These are phyloP conservation scores for Trichoderma guizhouense DNA, from an alignment of 2,329 filamentous ascomycete species.

Conservation along the genomic window DNA sequence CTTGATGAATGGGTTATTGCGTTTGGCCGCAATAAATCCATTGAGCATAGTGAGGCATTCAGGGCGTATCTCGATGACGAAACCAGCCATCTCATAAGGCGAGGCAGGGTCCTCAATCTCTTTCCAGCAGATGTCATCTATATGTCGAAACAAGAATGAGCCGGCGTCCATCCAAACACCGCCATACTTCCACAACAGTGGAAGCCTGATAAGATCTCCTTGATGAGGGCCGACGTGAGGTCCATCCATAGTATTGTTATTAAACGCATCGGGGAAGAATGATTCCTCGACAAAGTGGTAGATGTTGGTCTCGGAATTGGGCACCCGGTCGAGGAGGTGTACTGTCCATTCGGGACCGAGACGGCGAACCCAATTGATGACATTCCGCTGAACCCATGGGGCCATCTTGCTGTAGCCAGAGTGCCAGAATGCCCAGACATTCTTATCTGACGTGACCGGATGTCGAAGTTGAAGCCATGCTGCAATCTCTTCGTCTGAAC, in stretches of 20 bases:
- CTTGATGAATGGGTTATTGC: slow-evolving; percentile 42
- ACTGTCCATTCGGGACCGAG: slow-evolving; percentile 37
- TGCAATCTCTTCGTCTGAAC: slow-evolving; percentile 32
- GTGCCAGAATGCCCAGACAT: slow-evolving; percentile 45
- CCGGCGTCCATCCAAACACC: slow-evolving; percentile 45
- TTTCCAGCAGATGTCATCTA: slow-evolving; percentile 44
- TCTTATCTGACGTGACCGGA: slow-evolving; percentile 37
- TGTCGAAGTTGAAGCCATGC: slow-evolving; percentile 28
- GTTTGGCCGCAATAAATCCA: slow-evolving; percentile 42
- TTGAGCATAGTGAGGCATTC: slow-evolving; percentile 32
- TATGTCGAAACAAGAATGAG: slow-evolving; percentile 38
- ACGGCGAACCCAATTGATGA: slow-evolving; percentile 38
- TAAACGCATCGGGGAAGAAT: slow-evolving; percentile 40
- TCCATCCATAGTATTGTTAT: slow-evolving; percentile 43
- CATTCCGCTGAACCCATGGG: slow-evolving; percentile 35
- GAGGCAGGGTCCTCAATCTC: slow-evolving; percentile 34
- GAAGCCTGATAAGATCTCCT: slow-evolving; percentile 45
- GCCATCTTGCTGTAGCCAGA: slow-evolving; percentile 32
- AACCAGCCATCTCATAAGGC: slow-evolving; percentile 30
- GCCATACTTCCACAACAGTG: slow-evolving; percentile 39
- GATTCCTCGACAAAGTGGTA: slow-evolving; percentile 34
- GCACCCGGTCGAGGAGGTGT: slow-evolving; percentile 37
- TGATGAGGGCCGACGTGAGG: slow-evolving; percentile 42
- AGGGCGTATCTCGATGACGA: slow-evolving; percentile 29
- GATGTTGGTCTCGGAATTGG: slow-evolving; percentile 35